Conservation (phyloP, 75 land plant species). For the Cupressus sempervirens region DNA sequence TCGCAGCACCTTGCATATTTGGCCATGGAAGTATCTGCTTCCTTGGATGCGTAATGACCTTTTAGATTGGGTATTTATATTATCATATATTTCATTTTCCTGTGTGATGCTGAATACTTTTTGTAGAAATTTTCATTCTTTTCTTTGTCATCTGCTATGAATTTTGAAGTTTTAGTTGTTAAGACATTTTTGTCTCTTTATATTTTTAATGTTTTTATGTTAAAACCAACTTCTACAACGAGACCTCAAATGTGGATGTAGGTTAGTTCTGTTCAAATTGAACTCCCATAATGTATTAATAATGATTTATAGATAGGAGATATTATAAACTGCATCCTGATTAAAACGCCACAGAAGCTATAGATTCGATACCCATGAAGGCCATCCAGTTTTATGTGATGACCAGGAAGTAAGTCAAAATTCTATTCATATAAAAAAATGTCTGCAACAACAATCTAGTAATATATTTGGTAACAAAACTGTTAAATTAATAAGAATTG, state of each 20-base stretch:
- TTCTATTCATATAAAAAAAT: not conserved
- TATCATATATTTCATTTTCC: not conserved
- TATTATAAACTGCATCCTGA: not conserved
- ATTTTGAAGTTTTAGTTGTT: not conserved
- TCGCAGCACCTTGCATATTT: slow-evolving; percentile 84
- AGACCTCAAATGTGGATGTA: not conserved
- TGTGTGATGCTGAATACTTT: not conserved
- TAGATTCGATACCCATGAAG: not conserved
- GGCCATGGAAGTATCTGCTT: slow-evolving; percentile 99
- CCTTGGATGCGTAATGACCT: slow-evolving; percentile 95
- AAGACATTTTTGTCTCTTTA: not conserved
- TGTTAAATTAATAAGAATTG: not conserved
- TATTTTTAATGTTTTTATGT: not conserved
- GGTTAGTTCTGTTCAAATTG: not conserved
- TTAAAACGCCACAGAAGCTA: too few species aligned
- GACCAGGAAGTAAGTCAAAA: not conserved
- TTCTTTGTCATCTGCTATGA: not conserved
- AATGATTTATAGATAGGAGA: not conserved
- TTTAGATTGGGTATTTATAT: slow-evolving; percentile 65
- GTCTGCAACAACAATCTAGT: not conserved
- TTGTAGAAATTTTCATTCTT: not conserved
- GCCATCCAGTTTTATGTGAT: not conserved
- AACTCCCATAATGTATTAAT: not conserved
- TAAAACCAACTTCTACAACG: not conserved
- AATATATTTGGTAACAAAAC: not conserved